Percentiles rank a stretch among this genome's conserved stretches.
These are phyloP conservation scores for Xylariaceae sp. DNA, from an alignment of 2,329 filamentous ascomycete genomes.

Conservation along the genomic window DNA sequence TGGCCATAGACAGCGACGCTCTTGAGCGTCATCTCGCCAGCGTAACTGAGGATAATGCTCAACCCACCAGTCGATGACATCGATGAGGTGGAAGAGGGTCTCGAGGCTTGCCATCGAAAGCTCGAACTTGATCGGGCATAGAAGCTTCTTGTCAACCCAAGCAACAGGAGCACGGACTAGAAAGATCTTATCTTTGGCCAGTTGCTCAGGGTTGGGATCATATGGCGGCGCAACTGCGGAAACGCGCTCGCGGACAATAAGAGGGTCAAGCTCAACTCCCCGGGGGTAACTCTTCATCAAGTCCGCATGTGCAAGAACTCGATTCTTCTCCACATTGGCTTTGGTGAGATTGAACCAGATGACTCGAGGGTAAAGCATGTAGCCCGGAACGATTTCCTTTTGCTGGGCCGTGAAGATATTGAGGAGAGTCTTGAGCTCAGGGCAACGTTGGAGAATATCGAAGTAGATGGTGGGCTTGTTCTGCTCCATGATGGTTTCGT, in stretches of 20 bases:
- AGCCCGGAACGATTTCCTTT: conserved; percentile 19
- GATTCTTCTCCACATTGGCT: too few species aligned
- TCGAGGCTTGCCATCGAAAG: conserved; percentile 26
- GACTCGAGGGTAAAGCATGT: conserved; percentile 25
- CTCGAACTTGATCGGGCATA: conserved; percentile 21
- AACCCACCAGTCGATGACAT: conserved; percentile 38
- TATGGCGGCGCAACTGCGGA: too few species aligned
- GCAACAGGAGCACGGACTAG: conserved; percentile 16
- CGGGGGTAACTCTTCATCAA: too few species aligned
- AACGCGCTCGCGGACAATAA: too few species aligned
- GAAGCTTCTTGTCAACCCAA: conserved; percentile 18
- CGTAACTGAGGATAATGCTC: conserved; percentile 37
- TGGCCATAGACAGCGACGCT: conserved; percentile 40
- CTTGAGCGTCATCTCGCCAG: conserved; percentile 44
- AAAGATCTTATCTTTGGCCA: conserved; percentile 13
- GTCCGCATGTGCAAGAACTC: too few species aligned
- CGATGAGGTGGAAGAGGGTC: conserved; percentile 29
- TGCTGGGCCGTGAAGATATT: conserved; percentile 42
- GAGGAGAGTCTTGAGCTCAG: conserved; percentile 44
- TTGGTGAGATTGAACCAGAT: conserved; percentile 18
- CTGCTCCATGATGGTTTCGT: conserved; percentile 38
- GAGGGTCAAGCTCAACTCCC: too few species aligned
- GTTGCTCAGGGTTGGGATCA: conserved; percentile 3
- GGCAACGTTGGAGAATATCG: conserved; percentile 37
- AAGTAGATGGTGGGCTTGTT: conserved; percentile 41